These are phyloP conservation scores for Parasarocladium wereldwijsianum DNA, from an alignment of 2,329 filamentous ascomycete species.

Conservation along the genomic window DNA sequence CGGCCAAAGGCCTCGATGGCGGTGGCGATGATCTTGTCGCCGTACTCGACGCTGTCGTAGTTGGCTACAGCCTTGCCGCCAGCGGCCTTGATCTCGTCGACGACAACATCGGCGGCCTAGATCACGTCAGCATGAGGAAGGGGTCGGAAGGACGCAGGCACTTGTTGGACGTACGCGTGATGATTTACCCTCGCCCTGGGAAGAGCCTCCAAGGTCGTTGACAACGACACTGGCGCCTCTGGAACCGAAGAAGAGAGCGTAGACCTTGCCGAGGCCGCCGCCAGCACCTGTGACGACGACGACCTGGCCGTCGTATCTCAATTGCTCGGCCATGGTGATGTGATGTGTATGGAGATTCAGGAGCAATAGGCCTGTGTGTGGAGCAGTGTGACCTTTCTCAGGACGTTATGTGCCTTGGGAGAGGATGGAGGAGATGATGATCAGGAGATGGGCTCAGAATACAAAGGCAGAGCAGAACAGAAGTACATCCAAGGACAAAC, in stretches of 20 bases:
- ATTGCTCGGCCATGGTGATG: slow-evolving; percentile 44
- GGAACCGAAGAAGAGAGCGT: slow-evolving; percentile 80
- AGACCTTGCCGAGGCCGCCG: slow-evolving; percentile 66
- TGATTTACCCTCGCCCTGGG: slow-evolving; percentile 82
- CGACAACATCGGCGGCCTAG: slow-evolving; percentile 69
- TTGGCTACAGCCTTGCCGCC: slow-evolving; percentile 96
- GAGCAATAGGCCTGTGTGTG: no score
- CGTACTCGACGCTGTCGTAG: slow-evolving; percentile 89
- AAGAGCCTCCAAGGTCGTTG: slow-evolving; percentile 86
- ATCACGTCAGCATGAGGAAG: not conserved
- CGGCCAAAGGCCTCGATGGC: slow-evolving; percentile 71
- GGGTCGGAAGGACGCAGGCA: slow-evolving; percentile 3
- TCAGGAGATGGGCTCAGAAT: no score
- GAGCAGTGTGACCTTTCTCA: no score
- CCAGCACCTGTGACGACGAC: slow-evolving; percentile 73
- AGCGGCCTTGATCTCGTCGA: slow-evolving; percentile 68
- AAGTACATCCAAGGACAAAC: no score
- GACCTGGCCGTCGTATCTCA: slow-evolving; percentile 74
- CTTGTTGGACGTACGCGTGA: slow-evolving; percentile 61
- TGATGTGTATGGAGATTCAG: slow-evolving; percentile 10
- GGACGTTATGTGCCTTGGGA: no score
- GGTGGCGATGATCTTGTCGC: slow-evolving; percentile 86
- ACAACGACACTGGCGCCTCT: slow-evolving; percentile 91
- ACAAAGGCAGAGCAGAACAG: no score
- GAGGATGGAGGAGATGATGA: no score